Evolutionary conservation across 768 basidiomycete species (phyloP).

Genomic region (Sarcodon sp.): DNA sequence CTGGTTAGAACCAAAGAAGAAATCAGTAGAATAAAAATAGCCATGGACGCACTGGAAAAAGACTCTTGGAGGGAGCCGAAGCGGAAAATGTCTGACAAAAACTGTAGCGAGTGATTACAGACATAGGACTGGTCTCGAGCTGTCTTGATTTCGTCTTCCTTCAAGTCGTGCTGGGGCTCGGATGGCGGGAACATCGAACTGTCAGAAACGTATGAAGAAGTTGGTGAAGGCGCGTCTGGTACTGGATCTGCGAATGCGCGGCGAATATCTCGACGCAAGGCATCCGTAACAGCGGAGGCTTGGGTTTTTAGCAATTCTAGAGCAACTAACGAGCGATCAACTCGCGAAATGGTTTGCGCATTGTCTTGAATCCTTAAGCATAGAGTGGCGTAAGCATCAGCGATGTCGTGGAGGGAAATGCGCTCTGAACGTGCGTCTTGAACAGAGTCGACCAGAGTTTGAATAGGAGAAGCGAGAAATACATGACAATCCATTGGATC

Average conservation of each 20-base stretch:
- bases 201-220: constrained; percentile 9
- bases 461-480: not conserved
- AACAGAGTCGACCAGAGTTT: not conserved
- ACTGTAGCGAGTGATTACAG: constrained; percentile 40
- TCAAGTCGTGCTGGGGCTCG: constrained; percentile 5
- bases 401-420: not conserved
- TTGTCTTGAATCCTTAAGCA: not conserved
- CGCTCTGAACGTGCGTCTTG: not conserved
- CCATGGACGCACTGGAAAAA: constrained; percentile 28
- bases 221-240: constrained; percentile 10
- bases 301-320: constrained; percentile 19
- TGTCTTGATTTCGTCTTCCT: constrained; percentile 25
- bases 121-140: constrained; percentile 29
- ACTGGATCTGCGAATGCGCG: constrained; percentile 15
- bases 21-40: not conserved
- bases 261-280: constrained; percentile 38
- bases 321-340: not conserved
- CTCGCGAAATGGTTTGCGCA: not conserved
- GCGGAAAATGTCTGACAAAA: constrained; percentile 37
- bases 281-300: constrained; percentile 22
- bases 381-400: not conserved
- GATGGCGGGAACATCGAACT: constrained; percentile 2
- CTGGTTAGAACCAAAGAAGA: not conserved
- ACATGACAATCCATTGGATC: not conserved
- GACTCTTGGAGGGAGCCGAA: constrained; percentile 28